phyloP scores from a whole-genome alignment of 2,329 filamentous ascomycete genomes.

The Cercospora citrullina region DNA sequence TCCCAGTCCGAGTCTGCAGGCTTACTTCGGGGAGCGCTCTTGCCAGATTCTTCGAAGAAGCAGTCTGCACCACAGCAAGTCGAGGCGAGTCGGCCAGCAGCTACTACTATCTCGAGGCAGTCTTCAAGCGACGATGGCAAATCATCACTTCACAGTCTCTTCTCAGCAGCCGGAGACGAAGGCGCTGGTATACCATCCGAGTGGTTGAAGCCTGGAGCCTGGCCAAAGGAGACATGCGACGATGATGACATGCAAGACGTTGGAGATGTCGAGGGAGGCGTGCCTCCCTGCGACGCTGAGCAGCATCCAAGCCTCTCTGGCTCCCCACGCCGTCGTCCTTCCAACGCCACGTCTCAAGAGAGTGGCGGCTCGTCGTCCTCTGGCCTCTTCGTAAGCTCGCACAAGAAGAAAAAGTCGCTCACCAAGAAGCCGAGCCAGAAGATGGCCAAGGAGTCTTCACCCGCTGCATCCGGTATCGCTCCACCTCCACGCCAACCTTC shows the following conservation, averaged over 20 bases:
- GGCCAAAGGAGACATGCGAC: not conserved
- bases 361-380: not conserved
- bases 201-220: not conserved
- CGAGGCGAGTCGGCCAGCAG: not conserved
- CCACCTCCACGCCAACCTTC: not conserved
- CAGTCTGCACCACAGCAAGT: not conserved
- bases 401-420: not conserved
- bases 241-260: not conserved
- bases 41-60: not conserved
- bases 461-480: not conserved
- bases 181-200: not conserved
- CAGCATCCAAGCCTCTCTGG: not conserved
- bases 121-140: not conserved
- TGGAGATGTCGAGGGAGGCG: not conserved
- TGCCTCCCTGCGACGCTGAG: not conserved
- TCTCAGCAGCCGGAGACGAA: not conserved
- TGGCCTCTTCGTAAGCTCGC: conserved; percentile 3
- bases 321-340: not conserved
- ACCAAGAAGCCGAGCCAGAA: not conserved
- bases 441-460: not conserved
- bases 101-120: not conserved
- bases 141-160: not conserved
- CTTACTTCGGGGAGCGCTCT: not conserved
- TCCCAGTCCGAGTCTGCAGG: not conserved
- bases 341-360: not conserved